Conservation (phyloP, 176 grass and related monocot species). For the Zea mays region Zm-B73-REFERENCE-NAM-5.0 NC_050096.1:61391001-61391500, state of each 20-base stretch:
- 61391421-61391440: constrained; percentile 67
- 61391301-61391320: constrained; percentile 52
- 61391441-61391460: constrained; percentile 7
- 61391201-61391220: constrained; percentile 43
- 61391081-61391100: constrained; percentile 36
- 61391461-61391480: not conserved
- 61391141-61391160: constrained; percentile 81
- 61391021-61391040: constrained; percentile 94
- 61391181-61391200: constrained; percentile 70
- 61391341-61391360: constrained; percentile 72
- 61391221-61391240: not conserved
- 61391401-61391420: constrained; percentile 85
- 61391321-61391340: constrained; percentile 69
- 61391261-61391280: not conserved
- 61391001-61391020: constrained; percentile 96
- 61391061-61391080: constrained; percentile 66
- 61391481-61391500: not conserved
- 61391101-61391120: not conserved
- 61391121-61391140: constrained; percentile 10
- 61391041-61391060: constrained; percentile 91
- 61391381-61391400: constrained; percentile 79
- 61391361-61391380: constrained; percentile 76
- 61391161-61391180: constrained; percentile 63
- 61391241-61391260: not conserved
- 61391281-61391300: constrained; percentile 3